Percentiles rank a stretch among this genome's conserved stretches.
Conservation (phyloP, 2,329 filamentous ascomycete species). For the Epichloe typhina region DNA sequence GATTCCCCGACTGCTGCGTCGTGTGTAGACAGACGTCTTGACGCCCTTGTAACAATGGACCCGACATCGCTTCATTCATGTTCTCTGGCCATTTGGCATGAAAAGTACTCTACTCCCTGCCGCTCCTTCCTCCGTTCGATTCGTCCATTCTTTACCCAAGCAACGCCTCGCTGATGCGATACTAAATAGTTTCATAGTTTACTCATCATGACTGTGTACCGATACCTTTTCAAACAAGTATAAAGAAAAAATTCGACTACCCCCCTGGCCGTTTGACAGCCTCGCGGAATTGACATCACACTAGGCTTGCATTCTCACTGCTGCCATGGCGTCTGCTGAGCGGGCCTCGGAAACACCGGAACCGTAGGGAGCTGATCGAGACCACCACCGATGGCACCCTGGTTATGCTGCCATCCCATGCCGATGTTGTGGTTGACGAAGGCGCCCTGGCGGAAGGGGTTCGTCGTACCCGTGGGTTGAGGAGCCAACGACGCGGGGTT, state of each 20-base stretch:
- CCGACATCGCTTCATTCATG: background rate
- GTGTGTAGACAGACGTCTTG: too few relatives aligned
- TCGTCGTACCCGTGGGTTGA: conserved; percentile 78
- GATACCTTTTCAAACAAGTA: background rate
- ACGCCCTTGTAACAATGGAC: too few relatives aligned
- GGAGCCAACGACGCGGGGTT: conserved; percentile 41
- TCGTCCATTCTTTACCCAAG: conserved; percentile 1
- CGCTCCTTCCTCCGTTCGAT: background rate
- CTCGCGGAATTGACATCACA: background rate
- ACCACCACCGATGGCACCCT: conserved; percentile 68
- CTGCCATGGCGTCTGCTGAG: conserved; percentile 49
- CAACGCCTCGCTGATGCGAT: conserved; percentile 8
- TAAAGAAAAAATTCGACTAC: background rate
- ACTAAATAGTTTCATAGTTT: background rate
- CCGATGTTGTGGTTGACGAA: conserved; percentile 86
- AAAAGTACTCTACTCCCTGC: background rate
- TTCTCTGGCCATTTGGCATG: background rate
- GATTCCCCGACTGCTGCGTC: too few relatives aligned
- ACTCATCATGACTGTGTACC: conserved; percentile 3
- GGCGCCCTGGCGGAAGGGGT: conserved; percentile 83
- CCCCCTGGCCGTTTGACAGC: background rate
- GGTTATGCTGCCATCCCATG: conserved; percentile 72
- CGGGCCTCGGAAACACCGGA: conserved; percentile 75
- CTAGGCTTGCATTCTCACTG: conserved; percentile 13
- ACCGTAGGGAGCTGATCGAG: conserved; percentile 68